Conservation (phyloP, 2,329 filamentous ascomycete genomes). For the Diaporthe sp. region DNA sequence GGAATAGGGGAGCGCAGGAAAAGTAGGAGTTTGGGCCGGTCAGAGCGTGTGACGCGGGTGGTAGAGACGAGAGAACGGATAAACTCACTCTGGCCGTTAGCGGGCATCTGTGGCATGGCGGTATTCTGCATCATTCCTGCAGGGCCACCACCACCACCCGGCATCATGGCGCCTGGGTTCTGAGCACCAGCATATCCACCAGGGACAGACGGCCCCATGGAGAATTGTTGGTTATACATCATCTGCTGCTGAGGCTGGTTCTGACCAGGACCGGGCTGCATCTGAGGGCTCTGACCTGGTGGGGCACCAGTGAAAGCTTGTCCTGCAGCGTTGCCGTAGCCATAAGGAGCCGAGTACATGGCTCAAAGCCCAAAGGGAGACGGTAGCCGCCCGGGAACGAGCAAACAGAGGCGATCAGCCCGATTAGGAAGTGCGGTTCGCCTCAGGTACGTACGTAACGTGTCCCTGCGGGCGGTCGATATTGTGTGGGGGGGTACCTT, state of each 20-base stretch:
- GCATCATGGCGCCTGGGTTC: slow-evolving; percentile 65
- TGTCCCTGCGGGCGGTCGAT: slow-evolving; percentile 37
- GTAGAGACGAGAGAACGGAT: slow-evolving; percentile 47
- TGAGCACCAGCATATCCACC: slow-evolving; percentile 63
- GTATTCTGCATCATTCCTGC: slow-evolving; percentile 75
- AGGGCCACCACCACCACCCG: slow-evolving; percentile 63
- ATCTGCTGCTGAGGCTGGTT: slow-evolving; percentile 65
- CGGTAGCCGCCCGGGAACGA: slow-evolving; percentile 34
- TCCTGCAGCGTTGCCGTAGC: slow-evolving; percentile 66
- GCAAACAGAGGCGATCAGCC: slow-evolving; percentile 38
- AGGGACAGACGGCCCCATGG: slow-evolving; percentile 63
- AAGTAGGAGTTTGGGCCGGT: slow-evolving; percentile 33
- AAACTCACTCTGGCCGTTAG: slow-evolving; percentile 72
- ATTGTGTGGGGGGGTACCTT: slow-evolving; percentile 41
- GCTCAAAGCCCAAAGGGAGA: slow-evolving; percentile 45
- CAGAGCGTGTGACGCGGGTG: slow-evolving; percentile 33
- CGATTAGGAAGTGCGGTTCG: slow-evolving; percentile 38
- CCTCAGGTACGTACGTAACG: slow-evolving; percentile 37
- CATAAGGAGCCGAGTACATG: slow-evolving; percentile 71
- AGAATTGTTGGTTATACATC: slow-evolving; percentile 74
- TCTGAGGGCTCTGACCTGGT: slow-evolving; percentile 60
- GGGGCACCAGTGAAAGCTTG: slow-evolving; percentile 66
- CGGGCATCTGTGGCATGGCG: slow-evolving; percentile 70
- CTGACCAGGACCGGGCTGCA: slow-evolving; percentile 59
- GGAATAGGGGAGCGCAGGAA: slow-evolving; percentile 26